phyloP scores from a whole-genome alignment of 768 basidiomycete genomes.

The Macrocybe gigantea region DNA sequence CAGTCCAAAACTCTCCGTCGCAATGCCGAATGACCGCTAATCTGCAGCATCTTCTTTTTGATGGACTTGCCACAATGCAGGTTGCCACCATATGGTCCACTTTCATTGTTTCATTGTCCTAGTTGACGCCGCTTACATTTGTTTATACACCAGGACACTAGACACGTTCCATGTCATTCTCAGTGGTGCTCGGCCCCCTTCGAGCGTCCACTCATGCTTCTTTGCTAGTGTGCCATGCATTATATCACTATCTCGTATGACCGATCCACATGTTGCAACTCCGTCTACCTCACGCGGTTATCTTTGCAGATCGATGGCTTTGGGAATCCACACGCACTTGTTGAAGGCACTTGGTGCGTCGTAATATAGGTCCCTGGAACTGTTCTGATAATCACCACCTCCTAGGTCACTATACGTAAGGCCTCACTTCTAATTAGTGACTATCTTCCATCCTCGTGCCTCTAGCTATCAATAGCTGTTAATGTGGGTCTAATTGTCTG shows the following conservation, averaged over 20 bases:
- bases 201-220: background rate
- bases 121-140: background rate
- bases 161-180: slow-evolving; percentile 36
- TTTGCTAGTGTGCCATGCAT: slow-evolving; percentile 32
- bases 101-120: background rate
- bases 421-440: background rate
- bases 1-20: slow-evolving; percentile 9
- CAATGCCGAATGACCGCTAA: too few relatives aligned
- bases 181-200: slow-evolving; percentile 15
- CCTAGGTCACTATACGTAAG: slow-evolving; percentile 31
- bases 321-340: slow-evolving; percentile 19
- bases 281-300: background rate
- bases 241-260: slow-evolving; percentile 38
- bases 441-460: background rate
- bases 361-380: background rate
- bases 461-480: slow-evolving; percentile 28
- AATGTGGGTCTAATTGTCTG: slow-evolving; percentile 22
- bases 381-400: background rate
- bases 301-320: slow-evolving; percentile 31
- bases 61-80: too few relatives aligned
- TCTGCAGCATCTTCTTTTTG: background rate
- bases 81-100: too few relatives aligned
- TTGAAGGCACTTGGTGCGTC: slow-evolving; percentile 33
- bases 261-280: background rate
- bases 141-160: slow-evolving; percentile 23